Base-by-base conservation (phyloP, 306 rosid genomes). In the Lablab purpureus region DNA sequence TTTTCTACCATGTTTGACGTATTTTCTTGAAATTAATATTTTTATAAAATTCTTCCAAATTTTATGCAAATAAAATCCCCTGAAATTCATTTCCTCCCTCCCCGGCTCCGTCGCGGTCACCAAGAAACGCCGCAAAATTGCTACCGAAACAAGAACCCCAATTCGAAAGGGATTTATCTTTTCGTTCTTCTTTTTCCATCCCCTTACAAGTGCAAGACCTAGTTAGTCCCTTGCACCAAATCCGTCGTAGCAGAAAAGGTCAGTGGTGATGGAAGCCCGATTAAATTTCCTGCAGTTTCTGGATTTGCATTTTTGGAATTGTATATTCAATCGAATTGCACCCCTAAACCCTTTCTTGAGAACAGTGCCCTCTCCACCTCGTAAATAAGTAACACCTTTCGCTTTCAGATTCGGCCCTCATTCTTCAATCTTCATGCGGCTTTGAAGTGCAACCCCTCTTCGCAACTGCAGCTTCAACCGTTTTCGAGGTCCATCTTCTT, bases 401-500 rank as follows among this genome's bases (percentile, higher is more conserved):
- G 11, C 40, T 65, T 80, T 80, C 34, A 50, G 32, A 60, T 76
- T 62, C 41, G 50, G 0, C 10, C 23, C 8, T 45, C 69, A 74
- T 43, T 66, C 18, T 75, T 45, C 69, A 67, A 43, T 66, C 14
- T 75, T 78, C 75, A 80, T 82, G 85, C 23, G 49, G 43, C 28
- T 17, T 67, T 76, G 69, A 82, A 27, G 75, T 77, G 64, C 27
- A 71, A 71, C 52, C 40, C 11, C 4, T 51, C 54, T 30, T 8
- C 7, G 40, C 68, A 34, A 72, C 76, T 25, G 18, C 80, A 60
- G 34, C 82, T 65, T 10, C 71, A 81, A 77, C 50, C 74, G 70
- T 76, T 86, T 67, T 71, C 66, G 54, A 87, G 89, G 92, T 91
- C 21, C 75, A 59, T 78, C 59, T 22, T 70, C 30, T 7, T 43